Evolutionary conservation across 306 rosid species (phyloP), one percentile per base, ranked within the genome.

Genomic region (Quercus variabilis): DNA sequence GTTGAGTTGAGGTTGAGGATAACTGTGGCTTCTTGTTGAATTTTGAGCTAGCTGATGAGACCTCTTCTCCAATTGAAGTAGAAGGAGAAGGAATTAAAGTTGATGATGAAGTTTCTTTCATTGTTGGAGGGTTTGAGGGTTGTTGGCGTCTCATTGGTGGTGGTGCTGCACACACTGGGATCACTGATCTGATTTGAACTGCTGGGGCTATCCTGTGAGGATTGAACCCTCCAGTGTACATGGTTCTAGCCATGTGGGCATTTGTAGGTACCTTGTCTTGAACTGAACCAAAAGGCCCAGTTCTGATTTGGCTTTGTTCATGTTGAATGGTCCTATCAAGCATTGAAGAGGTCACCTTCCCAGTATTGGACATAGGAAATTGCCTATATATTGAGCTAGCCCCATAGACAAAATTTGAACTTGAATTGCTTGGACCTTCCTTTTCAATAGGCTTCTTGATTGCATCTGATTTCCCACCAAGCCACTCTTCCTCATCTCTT

Each of bases 131-230:
- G 20, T 28, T 11, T 54, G 77, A 64, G 41, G 70, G 43, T 30
- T 30, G 70, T 33, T 49, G 54, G 17, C 17, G 54, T 49, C 31
- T 64, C n/a, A 64, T 2, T 69, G 74, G 67, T 12, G 86, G 83
- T 74, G 86, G 80, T 69, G 86, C 80, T 69, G 86, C 79, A 69
- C 83, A 83, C 2, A 83, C 86, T 69, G 86, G 86, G 64, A 83
- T 78, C 80, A 83, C 83, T 28, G 86, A 78, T 69, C 86, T 83
- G 73, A 83, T 78, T 58, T 83, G 83, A 69, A 83, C 86, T 13
- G 86, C 83, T 19, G 83, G 86, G 69, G 86, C 86, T 52, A 83
- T 71, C 69, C 74, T 83, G 69, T 74, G 83, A 49, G 73, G 78
- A 67, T 46, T 35, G 57, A 68, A 82, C 33, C 80, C 75, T 63